A percentile compares a stretch with the other conserved stretches of the same genome.
phyloP scores from a whole-genome alignment of 768 basidiomycete genomes.

The Tulasnella sp. region DNA sequence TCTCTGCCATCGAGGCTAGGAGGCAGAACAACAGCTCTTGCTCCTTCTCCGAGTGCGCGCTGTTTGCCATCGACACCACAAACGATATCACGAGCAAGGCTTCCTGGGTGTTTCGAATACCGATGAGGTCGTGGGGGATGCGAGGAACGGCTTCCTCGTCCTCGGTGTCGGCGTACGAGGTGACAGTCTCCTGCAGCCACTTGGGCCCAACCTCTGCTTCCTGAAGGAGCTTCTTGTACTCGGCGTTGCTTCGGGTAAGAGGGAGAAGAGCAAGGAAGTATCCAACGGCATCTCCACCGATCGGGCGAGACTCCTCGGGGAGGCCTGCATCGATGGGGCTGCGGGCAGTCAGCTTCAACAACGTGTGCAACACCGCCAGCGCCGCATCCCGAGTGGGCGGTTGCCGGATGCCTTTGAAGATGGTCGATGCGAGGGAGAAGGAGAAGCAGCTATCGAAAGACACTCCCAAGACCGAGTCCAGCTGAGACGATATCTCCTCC shows the following conservation, averaged over 20 bases:
- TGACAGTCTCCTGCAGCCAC: slow-evolving; percentile 43
- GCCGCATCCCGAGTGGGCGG: slow-evolving; percentile 59
- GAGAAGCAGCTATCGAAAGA: slow-evolving; percentile 78
- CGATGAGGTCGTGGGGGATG: slow-evolving; percentile 56
- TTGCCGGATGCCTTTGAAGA: slow-evolving; percentile 83
- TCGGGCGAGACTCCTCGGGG: slow-evolving; percentile 33
- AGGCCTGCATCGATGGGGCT: slow-evolving; percentile 10
- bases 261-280: slow-evolving; percentile 79
- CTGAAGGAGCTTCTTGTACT: slow-evolving; percentile 59
- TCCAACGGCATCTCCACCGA: slow-evolving; percentile 60
- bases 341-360: slow-evolving; percentile 57
- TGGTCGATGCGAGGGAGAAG: slow-evolving; percentile 73
- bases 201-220: slow-evolving; percentile 56
- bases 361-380: slow-evolving; percentile 56
- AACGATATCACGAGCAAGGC: slow-evolving; percentile 75
- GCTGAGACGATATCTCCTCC: slow-evolving; percentile 64
- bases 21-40: slow-evolving; percentile 74
- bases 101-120: slow-evolving; percentile 55
- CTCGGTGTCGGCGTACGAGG: slow-evolving; percentile 32
- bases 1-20: slow-evolving; percentile 63
- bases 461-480: slow-evolving; percentile 68
- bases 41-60: slow-evolving; percentile 74
- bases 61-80: slow-evolving; percentile 66
- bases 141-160: slow-evolving; percentile 46
- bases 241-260: slow-evolving; percentile 53